Evolutionary conservation across 2,329 filamentous ascomycete species (phyloP).

Genomic region (Aspergillus proliferans): DNA sequence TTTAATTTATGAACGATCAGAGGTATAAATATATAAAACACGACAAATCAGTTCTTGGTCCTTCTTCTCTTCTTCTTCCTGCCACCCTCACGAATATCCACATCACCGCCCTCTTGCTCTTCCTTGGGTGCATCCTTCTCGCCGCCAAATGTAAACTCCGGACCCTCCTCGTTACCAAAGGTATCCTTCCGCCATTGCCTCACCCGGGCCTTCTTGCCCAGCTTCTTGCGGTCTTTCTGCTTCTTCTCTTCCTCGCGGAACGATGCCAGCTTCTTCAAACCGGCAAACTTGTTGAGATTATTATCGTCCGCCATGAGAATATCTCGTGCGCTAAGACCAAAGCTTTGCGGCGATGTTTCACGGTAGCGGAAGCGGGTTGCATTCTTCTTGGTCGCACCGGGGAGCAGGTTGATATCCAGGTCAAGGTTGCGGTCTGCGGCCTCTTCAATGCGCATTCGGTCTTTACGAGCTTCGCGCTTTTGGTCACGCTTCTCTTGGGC

Average conservation of each 20-base stretch:
- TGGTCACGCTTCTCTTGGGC: conserved; percentile 49
- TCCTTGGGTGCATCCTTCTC: conserved; percentile 11
- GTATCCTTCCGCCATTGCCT: conserved; percentile 74
- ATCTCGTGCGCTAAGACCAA: conserved; percentile 82
- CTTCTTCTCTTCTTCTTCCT: conserved; percentile 41
- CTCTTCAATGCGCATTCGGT: conserved; percentile 76
- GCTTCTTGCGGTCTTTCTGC: conserved; percentile 73
- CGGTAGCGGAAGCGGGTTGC: conserved; percentile 74
- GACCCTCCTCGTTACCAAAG: conserved; percentile 56
- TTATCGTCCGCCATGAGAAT: conserved; percentile 86
- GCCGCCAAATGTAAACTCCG: conserved; percentile 26
- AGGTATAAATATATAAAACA: not conserved
- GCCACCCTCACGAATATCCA: conserved; percentile 39
- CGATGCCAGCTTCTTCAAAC: conserved; percentile 87
- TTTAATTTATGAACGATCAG: not conserved
- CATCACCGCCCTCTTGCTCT: conserved; percentile 18
- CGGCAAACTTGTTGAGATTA: conserved; percentile 81
- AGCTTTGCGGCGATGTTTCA: conserved; percentile 83
- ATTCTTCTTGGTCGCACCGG: conserved; percentile 47
- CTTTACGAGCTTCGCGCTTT: conserved; percentile 69
- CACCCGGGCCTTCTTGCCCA: conserved; percentile 88
- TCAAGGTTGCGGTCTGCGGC: conserved; percentile 78
- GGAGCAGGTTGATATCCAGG: conserved; percentile 60
- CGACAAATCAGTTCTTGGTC: conserved; percentile 31
- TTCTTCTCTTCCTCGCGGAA: conserved; percentile 90